These are phyloP conservation scores for Lyophyllum atratum DNA, from an alignment of 768 basidiomycete genomes.

Conservation along the genomic window DNA sequence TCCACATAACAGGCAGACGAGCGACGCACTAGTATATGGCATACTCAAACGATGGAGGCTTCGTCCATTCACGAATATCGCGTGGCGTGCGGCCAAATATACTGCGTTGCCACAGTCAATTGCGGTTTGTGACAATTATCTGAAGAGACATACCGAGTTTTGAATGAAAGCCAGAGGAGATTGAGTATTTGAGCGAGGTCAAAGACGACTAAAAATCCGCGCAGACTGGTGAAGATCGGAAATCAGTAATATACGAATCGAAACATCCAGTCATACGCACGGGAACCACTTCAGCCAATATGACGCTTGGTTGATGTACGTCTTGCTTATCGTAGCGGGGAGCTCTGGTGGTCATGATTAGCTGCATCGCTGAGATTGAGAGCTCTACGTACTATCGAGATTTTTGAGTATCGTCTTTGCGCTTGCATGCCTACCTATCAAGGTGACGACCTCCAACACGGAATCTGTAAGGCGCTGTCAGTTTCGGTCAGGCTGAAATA, in stretches of 20 bases:
- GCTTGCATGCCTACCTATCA: conserved; percentile 43
- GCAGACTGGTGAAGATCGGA: conserved; percentile 35
- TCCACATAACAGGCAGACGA: neutral
- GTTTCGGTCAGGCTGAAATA: neutral
- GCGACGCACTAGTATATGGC: conserved; percentile 72
- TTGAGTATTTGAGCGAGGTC: conserved; percentile 95
- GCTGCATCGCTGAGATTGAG: conserved; percentile 21
- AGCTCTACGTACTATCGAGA: conserved; percentile 31
- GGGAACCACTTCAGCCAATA: conserved; percentile 95
- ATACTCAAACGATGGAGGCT: conserved; percentile 84
- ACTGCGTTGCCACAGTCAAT: conserved; percentile 37
- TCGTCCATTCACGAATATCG: conserved; percentile 84
- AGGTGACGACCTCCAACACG: conserved; percentile 40
- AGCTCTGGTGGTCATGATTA: conserved; percentile 26
- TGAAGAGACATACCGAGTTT: conserved; percentile 55
- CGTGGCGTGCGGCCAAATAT: conserved; percentile 85
- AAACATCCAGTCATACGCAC: conserved; percentile 41
- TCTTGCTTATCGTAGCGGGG: conserved; percentile 71
- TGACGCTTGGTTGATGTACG: conserved; percentile 87
- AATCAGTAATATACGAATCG: neutral
- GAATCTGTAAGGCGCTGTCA: conserved; percentile 27
- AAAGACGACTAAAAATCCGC: conserved; percentile 91
- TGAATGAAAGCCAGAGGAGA: conserved; percentile 76
- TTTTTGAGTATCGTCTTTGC: conserved; percentile 44
- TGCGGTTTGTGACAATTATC: neutral